These are phyloP conservation scores for Iris macrosiphon DNA, from an alignment of 106 monocot species.

Conservation along the genomic window DNA sequence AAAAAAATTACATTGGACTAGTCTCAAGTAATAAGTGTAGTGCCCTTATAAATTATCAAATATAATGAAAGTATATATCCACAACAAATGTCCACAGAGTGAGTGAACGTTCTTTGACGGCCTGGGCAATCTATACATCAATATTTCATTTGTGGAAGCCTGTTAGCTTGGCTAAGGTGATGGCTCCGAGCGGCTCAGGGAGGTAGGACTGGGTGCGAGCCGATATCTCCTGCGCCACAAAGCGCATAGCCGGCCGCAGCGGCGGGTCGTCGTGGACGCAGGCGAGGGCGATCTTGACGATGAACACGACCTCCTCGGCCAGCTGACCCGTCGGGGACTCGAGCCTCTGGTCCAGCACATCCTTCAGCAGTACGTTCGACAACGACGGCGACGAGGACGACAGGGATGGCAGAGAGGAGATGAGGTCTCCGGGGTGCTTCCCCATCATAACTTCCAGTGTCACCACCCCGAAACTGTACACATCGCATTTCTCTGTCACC, in stretches of 20 bases:
- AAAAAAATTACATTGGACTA: no score
- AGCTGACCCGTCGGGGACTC: slow-evolving; percentile 38
- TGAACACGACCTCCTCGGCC: slow-evolving; percentile 64
- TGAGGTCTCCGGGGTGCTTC: slow-evolving; percentile 29
- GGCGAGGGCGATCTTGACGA: slow-evolving; percentile 41
- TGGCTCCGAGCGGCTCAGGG: slow-evolving; percentile 30
- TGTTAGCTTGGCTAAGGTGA: slow-evolving; percentile 44
- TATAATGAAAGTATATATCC: no score
- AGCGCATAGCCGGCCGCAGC: slow-evolving; percentile 47
- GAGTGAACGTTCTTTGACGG: no score
- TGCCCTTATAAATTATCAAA: no score
- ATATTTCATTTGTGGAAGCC: slow-evolving; percentile 25
- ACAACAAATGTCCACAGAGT: no score
- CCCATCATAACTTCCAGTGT: slow-evolving; percentile 32
- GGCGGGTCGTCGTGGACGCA: slow-evolving; percentile 33
- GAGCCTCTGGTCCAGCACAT: slow-evolving; percentile 60
- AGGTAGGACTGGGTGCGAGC: slow-evolving; percentile 35
- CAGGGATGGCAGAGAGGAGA: slow-evolving; percentile 27
- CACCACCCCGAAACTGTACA: slow-evolving; percentile 35
- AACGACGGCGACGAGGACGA: slow-evolving; percentile 8
- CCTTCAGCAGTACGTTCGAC: slow-evolving; percentile 27
- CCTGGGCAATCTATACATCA: no score
- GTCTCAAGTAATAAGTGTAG: no score
- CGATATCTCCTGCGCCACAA: slow-evolving; percentile 65
- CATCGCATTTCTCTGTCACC: slow-evolving; percentile 35